These are phyloP conservation scores for Jatropha multifida DNA, from an alignment of 441 rosid species.

Conservation along the genomic window DNA sequence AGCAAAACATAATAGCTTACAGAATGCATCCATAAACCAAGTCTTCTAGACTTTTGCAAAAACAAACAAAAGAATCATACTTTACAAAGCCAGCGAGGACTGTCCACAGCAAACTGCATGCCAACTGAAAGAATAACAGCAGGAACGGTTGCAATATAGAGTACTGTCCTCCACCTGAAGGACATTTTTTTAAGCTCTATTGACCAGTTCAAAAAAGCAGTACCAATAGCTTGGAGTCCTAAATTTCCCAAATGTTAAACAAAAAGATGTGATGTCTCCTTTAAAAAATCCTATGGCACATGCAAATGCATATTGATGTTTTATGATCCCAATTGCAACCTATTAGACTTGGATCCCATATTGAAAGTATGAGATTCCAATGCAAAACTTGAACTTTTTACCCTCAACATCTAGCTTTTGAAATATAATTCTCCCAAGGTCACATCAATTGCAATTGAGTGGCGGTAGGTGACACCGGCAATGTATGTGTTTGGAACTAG, in stretches of 20 bases:
- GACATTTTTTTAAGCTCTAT: slow-evolving; percentile 18
- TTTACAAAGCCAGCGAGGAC: slow-evolving; percentile 86
- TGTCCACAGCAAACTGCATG: slow-evolving; percentile 79
- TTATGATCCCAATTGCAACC: too few species aligned
- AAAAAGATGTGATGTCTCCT: neutral
- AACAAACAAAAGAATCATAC: slow-evolving; percentile 36
- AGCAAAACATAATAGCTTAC: slow-evolving; percentile 15
- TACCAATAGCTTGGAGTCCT: neutral
- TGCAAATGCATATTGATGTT: neutral
- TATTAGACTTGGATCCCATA: too few species aligned
- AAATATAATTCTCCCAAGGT: too few species aligned
- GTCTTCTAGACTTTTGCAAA: slow-evolving; percentile 11
- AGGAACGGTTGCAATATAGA: slow-evolving; percentile 59
- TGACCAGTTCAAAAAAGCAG: neutral
- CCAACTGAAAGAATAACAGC: slow-evolving; percentile 59
- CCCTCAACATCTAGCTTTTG: too few species aligned
- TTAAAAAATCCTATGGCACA: neutral
- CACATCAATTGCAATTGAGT: too few species aligned
- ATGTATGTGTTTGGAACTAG: too few species aligned
- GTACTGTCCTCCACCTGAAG: slow-evolving; percentile 80
- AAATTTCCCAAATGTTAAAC: neutral
- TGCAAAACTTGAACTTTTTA: too few species aligned
- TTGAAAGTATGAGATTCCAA: too few species aligned
- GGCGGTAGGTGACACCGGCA: too few species aligned
- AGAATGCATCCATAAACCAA: slow-evolving; percentile 16